phyloP scores from a whole-genome alignment of 495 filamentous ascomycete species.

The Aspergillus olivimuriae region DNA sequence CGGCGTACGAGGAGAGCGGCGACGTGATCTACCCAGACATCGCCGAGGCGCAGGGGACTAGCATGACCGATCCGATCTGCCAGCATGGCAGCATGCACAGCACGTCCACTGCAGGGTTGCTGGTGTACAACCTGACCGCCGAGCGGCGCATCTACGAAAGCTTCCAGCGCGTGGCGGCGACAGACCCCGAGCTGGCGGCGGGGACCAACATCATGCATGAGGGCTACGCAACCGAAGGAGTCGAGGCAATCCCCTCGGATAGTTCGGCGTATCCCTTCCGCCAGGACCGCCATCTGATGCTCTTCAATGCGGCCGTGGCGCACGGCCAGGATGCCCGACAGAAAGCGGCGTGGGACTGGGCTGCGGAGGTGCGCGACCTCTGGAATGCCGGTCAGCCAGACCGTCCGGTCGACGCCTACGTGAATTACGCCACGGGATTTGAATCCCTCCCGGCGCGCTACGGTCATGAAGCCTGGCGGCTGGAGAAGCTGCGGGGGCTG shows the following conservation, averaged over 20 bases:
- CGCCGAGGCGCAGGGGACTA: neutral
- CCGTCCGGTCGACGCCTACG: neutral
- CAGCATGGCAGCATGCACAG: neutral
- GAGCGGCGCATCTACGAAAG: conserved; percentile 1
- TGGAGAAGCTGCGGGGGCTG: conserved; percentile 1
- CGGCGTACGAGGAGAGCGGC: neutral
- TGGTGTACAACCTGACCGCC: conserved; percentile 8
- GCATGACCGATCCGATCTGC: neutral
- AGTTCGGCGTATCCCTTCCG: conserved; percentile 1
- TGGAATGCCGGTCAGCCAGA: conserved; percentile 7
- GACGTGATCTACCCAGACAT: neutral
- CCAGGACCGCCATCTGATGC: neutral
- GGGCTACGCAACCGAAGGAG: conserved; percentile 6
- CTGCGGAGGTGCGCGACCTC: neutral
- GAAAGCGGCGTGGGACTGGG: neutral
- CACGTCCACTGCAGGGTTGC: neutral
- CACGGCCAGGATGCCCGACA: neutral
- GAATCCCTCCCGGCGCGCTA: conserved; percentile 3
- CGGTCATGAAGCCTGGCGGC: conserved; percentile 7
- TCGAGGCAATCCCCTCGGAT: neutral
- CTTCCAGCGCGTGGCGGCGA: neutral
- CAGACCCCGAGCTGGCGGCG: neutral
- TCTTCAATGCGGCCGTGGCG: neutral
- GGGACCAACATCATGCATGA: neutral
- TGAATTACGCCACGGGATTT: conserved; percentile 9